These are phyloP conservation scores for Cornus kousa DNA, from an alignment of 148 eudicot species.

Conservation along the genomic window DNA sequence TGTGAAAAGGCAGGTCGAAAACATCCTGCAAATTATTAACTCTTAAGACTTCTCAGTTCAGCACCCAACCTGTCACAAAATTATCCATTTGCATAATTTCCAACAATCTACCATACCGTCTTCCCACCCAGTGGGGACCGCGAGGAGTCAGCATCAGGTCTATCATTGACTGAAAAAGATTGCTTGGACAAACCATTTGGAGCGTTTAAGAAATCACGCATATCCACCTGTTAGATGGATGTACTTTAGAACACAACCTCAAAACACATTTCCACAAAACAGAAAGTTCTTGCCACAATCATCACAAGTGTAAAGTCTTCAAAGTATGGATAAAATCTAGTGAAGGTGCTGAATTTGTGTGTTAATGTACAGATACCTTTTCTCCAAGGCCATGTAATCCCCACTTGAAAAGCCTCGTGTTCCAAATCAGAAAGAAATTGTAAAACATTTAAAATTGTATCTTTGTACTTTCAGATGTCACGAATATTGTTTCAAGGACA, in stretches of 20 bases:
- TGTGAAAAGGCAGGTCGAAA: slow-evolving; percentile 95
- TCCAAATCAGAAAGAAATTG: too few relatives aligned
- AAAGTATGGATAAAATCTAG: background rate
- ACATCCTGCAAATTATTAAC: slow-evolving; percentile 63
- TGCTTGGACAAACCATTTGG: slow-evolving; percentile 80
- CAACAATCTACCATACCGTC: slow-evolving; percentile 57
- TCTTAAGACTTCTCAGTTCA: slow-evolving; percentile 6
- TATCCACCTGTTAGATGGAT: slow-evolving; percentile 63
- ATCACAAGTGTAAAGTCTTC: background rate
- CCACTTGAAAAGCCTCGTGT: background rate
- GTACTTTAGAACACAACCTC: background rate
- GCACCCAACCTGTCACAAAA: slow-evolving; percentile 1
- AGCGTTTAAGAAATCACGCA: slow-evolving; percentile 97
- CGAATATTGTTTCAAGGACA: too few relatives aligned
- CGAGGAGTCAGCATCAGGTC: slow-evolving; percentile 54
- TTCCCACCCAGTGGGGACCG: slow-evolving; percentile 95
- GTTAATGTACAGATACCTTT: background rate
- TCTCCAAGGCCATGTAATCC: background rate
- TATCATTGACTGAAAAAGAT: slow-evolving; percentile 48
- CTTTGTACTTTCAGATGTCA: too few relatives aligned
- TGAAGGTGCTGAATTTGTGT: background rate
- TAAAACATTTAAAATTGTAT: too few relatives aligned
- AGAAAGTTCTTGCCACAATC: background rate
- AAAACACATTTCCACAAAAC: background rate
- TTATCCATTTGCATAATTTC: slow-evolving; percentile 3